Conservation (phyloP, 352 stramenopile genomes). For the Phytophthora foliorum region DNA sequence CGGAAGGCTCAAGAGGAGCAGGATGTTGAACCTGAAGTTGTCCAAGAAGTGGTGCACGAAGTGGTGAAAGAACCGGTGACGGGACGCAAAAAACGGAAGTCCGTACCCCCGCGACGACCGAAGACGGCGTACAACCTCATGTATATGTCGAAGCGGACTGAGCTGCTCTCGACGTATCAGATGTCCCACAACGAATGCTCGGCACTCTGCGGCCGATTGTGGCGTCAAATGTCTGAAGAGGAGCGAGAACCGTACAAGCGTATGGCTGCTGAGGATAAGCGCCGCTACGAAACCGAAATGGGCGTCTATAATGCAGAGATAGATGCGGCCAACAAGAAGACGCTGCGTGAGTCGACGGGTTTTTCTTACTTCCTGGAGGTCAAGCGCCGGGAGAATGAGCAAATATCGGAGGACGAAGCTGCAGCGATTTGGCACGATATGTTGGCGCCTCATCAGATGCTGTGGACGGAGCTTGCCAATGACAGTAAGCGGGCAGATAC, state of each 20-base stretch:
- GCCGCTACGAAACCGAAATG: constrained; percentile 56
- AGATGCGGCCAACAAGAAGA: constrained; percentile 24
- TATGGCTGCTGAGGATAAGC: constrained; percentile 65
- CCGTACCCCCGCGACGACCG: constrained; percentile 36
- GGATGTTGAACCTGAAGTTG: neutral
- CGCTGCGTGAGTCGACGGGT: constrained; percentile 28
- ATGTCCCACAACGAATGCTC: constrained; percentile 78
- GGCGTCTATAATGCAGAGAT: constrained; percentile 31
- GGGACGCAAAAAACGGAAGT: constrained; percentile 39
- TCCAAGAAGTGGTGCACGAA: neutral
- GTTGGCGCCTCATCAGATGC: constrained; percentile 43
- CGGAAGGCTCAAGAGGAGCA: constrained; percentile 10
- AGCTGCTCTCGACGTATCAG: constrained; percentile 64
- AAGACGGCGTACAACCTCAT: constrained; percentile 74
- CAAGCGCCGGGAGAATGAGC: constrained; percentile 42
- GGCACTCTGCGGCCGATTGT: constrained; percentile 62
- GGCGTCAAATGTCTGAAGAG: constrained; percentile 63
- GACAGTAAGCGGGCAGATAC: constrained; percentile 14
- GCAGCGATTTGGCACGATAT: constrained; percentile 46
- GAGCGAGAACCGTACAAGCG: constrained; percentile 62
- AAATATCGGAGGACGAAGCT: constrained; percentile 37
- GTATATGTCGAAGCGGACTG: constrained; percentile 64
- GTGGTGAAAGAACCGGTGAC: constrained; percentile 9
- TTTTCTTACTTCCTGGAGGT: constrained; percentile 49
- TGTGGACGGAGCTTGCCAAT: constrained; percentile 49